Conservation (phyloP, 768 basidiomycete species). For the Crucibulum laeve region DNA sequence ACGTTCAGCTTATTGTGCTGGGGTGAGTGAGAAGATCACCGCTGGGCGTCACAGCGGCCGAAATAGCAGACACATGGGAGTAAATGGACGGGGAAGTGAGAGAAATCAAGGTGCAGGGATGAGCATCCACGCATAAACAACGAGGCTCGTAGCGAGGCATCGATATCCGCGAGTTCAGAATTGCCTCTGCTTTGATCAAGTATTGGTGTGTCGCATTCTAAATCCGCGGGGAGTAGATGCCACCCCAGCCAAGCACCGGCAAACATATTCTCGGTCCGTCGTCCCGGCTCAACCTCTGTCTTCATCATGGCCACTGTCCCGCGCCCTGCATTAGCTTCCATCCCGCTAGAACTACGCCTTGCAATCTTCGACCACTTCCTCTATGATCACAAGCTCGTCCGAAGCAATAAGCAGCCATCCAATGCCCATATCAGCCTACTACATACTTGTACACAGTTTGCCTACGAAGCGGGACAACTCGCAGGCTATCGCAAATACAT, state of each 20-base stretch:
- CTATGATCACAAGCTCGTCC: constrained; percentile 15
- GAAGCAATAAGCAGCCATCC: constrained; percentile 21
- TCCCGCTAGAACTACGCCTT: constrained; percentile 30
- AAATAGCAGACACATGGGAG: not conserved
- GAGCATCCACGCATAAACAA: constrained; percentile 25
- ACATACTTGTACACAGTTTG: constrained; percentile 23
- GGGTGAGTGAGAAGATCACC: no score
- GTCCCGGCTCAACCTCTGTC: not conserved
- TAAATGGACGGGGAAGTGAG: constrained; percentile 1
- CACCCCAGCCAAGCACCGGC: no score
- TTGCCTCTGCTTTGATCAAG: no score
- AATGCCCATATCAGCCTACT: constrained; percentile 29
- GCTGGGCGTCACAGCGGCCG: not conserved
- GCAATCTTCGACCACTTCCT: constrained; percentile 26
- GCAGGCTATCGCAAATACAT: constrained; percentile 20
- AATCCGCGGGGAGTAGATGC: no score
- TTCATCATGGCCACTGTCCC: not conserved
- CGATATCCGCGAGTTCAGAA: no score
- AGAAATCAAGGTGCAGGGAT: constrained; percentile 4
- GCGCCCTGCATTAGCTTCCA: constrained; percentile 12
- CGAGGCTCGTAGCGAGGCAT: constrained; percentile 18
- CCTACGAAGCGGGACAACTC: constrained; percentile 20
- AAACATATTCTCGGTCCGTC: not conserved
- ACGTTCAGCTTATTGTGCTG: no score
- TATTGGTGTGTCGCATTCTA: no score